phyloP scores from a whole-genome alignment of 2,329 filamentous ascomycete genomes.

The Microthyrium microscopicum region DNA sequence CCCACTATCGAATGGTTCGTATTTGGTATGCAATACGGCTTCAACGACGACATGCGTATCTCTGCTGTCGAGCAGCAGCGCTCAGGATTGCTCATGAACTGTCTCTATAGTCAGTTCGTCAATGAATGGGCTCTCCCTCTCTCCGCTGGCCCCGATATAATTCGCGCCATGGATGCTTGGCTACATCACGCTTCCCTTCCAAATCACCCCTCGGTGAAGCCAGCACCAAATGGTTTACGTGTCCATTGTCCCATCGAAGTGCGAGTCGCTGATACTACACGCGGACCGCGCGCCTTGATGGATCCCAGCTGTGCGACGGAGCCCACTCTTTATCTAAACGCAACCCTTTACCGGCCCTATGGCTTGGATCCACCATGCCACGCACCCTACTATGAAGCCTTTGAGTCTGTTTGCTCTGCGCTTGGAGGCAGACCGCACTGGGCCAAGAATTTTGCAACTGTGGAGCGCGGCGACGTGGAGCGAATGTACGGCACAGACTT shows the following conservation, averaged over 20 bases:
- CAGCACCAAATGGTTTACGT: too few species aligned
- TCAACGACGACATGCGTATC: conserved; percentile 50
- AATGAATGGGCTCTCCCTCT: conserved; percentile 96
- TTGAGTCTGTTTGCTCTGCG: conserved; percentile 81
- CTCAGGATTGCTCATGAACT: conserved; percentile 83
- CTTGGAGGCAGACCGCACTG: conserved; percentile 72
- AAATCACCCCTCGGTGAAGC: conserved; percentile 58
- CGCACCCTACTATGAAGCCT: conserved; percentile 69
- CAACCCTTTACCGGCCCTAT: conserved; percentile 76
- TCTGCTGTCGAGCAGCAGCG: conserved; percentile 67
- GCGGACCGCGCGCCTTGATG: conserved; percentile 36
- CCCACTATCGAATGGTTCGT: conserved; percentile 93
- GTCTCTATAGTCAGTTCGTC: conserved; percentile 93
- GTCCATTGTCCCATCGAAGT: conserved; percentile 88
- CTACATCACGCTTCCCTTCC: conserved; percentile 61
- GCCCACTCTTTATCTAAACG: conserved; percentile 76
- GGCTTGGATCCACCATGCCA: conserved; percentile 59
- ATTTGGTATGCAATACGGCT: conserved; percentile 95
- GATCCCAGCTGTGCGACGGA: conserved; percentile 53
- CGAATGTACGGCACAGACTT: conserved; percentile 54
- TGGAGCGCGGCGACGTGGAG: conserved; percentile 42
- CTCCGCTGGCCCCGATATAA: conserved; percentile 68
- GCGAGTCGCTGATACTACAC: conserved; percentile 56
- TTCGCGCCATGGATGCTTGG: conserved; percentile 73
- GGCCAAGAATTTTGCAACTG: conserved; percentile 73